Base-by-base conservation (phyloP, 2,329 filamentous ascomycete species). In the Exophiala oligosperma region DNA sequence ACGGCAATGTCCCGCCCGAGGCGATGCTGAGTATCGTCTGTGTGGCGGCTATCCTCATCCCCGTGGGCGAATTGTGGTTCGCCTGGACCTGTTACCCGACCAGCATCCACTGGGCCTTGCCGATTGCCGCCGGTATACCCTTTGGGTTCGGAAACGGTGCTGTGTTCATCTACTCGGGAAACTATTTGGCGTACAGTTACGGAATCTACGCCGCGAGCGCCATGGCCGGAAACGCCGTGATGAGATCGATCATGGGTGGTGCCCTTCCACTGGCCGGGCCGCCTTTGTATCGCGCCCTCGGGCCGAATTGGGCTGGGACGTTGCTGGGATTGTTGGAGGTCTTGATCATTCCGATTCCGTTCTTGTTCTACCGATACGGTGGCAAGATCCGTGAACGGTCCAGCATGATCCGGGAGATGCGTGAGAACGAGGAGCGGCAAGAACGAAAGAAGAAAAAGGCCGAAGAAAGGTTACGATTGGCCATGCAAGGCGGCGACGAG, bases 81-180 rank as follows among this genome's bases (percentile, higher is more conserved):
- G 85, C 90, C 0, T 96, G 91, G 91, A 96, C 92, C 0, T 92
- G 87, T 60, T 84, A 91, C 0, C 92, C 92, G 0, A 76, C 74
- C 0, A 82, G 84, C 3, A 90, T 95, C 32, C 92, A 91, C 70
- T 95, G 90, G 88, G 85, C 91, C n/a, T 79, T 85, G 21, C 88
- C 90, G 1, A 87, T 95, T 49, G 77, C 90, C 0, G 90, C 90
- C 1, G 90, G 91, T 0, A 82, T 95, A 4, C 88, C 88, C 0
- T 95, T 94, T 66, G 90, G 90, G 8, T 80, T 83, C 0, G 91
- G 91, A 0, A 94, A 93, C 67, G 86, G 84, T 7, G 80, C 86
- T 2, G 85, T 90, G 38, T 95, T 95, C 75, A 92, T 95, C 68
- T 94, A 95, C 68, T 84, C 87, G 0, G 84, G 82, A 4, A 94